These are phyloP conservation scores for Perkinsus marinus DNA, from an alignment of 169 alveolate species.

Conservation along the genomic window DNA sequence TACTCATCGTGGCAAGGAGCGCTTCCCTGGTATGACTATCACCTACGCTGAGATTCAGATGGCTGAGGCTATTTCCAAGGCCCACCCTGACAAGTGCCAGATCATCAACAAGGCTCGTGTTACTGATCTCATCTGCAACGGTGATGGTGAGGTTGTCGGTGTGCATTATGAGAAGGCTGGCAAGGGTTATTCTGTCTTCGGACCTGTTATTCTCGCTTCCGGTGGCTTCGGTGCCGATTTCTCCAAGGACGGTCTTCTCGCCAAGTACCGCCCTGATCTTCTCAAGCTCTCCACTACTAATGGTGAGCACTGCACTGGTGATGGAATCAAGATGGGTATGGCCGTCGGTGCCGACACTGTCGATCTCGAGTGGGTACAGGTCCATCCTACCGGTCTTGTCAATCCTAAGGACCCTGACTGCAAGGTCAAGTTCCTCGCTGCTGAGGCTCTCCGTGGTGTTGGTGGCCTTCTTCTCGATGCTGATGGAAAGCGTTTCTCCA, in stretches of 20 bases:
- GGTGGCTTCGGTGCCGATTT: constrained; percentile 49
- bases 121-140: constrained; percentile 5
- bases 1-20: constrained; percentile 29
- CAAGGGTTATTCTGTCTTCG: constrained; percentile 6
- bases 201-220: constrained; percentile 33
- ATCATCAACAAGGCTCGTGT: constrained; percentile 30
- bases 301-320: constrained; percentile 18
- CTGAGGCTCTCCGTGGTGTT: constrained; percentile 45
- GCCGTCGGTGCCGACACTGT: constrained; percentile 36
- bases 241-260: constrained; percentile 25
- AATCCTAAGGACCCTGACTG: constrained; percentile 19
- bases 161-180: constrained; percentile 22
- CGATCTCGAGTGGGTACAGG: constrained; percentile 40
- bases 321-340: constrained; percentile 19
- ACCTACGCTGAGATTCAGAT: constrained; percentile 13
- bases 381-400: constrained; percentile 41
- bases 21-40: constrained; percentile 18
- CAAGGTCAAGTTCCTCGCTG: constrained; percentile 40
- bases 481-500: constrained; percentile 43
- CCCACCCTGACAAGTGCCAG: neutral
- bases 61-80: constrained; percentile 21
- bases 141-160: constrained; percentile 6
- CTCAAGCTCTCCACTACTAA: constrained; percentile 18
- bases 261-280: constrained; percentile 10
- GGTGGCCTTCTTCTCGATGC: constrained; percentile 41